Evolutionary conservation across 108 stramenopile species (phyloP).

Genomic region (Cyclotella cryptica): DNA sequence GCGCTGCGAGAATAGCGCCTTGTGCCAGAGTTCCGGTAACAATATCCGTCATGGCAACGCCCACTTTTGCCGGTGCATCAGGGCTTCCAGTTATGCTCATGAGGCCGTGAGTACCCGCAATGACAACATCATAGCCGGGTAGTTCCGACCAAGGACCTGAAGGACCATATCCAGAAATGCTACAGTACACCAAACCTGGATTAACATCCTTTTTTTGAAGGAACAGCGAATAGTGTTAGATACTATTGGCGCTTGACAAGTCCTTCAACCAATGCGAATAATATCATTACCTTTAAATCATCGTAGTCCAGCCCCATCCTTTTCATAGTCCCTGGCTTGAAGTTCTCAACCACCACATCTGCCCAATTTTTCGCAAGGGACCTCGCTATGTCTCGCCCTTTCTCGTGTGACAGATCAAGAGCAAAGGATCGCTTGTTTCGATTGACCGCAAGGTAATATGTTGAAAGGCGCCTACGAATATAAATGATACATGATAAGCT

Average conservation of each 20-base stretch:
- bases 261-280: background rate
- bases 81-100: conserved; percentile 49
- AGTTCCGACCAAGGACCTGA: conserved; percentile 29
- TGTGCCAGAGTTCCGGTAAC: conserved; percentile 54
- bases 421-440: conserved; percentile 56
- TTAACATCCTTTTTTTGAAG: conserved; percentile 17
- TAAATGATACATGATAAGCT: background rate
- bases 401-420: conserved; percentile 38
- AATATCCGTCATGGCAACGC: conserved; percentile 58
- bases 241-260: too few species aligned
- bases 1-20: conserved; percentile 45
- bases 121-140: conserved; percentile 59
- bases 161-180: conserved; percentile 53
- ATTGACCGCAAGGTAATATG: conserved; percentile 58
- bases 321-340: conserved; percentile 43
- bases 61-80: conserved; percentile 55
- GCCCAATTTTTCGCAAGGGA: conserved; percentile 51
- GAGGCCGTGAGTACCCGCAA: conserved; percentile 54
- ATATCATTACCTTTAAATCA: conserved; percentile 15
- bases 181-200: conserved; percentile 51
- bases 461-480: conserved; percentile 16
- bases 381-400: conserved; percentile 37
- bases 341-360: conserved; percentile 60
- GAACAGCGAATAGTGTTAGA: background rate
- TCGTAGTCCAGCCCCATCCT: conserved; percentile 53